A percentile compares a stretch with the other conserved stretches of the same genome.
These are phyloP conservation scores for Backusella liffmaniae DNA, from an alignment of 192 early-diverging fungal species.

Conservation along the genomic window DNA sequence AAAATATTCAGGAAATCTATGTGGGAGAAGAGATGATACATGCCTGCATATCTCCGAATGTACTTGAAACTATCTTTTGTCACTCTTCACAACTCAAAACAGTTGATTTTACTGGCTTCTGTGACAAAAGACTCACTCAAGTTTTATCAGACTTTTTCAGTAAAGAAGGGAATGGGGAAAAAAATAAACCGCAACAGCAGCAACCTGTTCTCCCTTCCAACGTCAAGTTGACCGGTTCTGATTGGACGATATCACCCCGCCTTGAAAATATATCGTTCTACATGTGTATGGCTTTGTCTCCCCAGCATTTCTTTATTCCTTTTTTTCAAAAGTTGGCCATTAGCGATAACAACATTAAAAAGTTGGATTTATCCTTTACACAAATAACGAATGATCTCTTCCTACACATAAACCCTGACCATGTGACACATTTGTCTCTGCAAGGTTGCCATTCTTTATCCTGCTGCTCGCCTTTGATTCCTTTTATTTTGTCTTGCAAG, in stretches of 20 bases:
- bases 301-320: conserved; percentile 12
- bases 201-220: neutral
- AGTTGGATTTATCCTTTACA: conserved; percentile 11
- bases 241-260: neutral
- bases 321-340: conserved; percentile 8
- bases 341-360: neutral
- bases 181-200: neutral
- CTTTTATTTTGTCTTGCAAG: neutral
- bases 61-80: conserved; percentile 14
- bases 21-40: conserved; percentile 21
- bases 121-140: neutral
- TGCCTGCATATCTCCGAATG: neutral
- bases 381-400: conserved; percentile 14
- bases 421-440: conserved; percentile 6
- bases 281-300: conserved; percentile 7
- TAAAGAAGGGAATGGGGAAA: neutral
- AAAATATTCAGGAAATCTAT: conserved; percentile 5
- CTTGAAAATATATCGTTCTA: conserved; percentile 17
- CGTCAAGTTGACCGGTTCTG: neutral
- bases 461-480: conserved; percentile 6
- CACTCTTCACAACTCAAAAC: neutral
- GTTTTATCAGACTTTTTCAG: conserved; percentile 5
- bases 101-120: conserved; percentile 18
- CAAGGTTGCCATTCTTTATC: conserved; percentile 8
- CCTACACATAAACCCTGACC: neutral